Conservation (phyloP, 345 rosid species). For the Ceriops decandra region DNA sequence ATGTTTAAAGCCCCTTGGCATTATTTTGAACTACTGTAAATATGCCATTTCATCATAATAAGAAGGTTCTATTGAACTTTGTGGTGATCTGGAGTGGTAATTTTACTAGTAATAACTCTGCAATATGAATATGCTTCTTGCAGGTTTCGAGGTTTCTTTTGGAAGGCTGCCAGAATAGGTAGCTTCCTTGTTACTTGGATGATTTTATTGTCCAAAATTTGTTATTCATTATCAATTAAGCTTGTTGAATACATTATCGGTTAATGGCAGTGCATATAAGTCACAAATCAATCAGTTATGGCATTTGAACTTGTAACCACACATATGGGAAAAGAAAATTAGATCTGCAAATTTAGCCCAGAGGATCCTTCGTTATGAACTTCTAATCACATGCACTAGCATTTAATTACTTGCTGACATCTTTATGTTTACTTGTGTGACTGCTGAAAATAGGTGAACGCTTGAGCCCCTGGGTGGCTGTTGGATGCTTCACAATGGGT, state of each 20-base stretch:
- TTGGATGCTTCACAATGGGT: slow-evolving; percentile 90
- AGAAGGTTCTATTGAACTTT: not conserved
- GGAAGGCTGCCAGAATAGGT: slow-evolving; percentile 99
- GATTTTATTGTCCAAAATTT: not conserved
- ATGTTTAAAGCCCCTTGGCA: too few relatives aligned
- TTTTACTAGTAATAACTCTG: slow-evolving; percentile 6
- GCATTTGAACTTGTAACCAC: not conserved
- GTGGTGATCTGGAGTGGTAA: not conserved
- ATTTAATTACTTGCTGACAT: slow-evolving; percentile 4
- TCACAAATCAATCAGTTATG: too few relatives aligned
- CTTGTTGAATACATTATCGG: too few relatives aligned
- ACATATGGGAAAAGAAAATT: not conserved
- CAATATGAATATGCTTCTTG: slow-evolving; percentile 3
- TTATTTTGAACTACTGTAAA: too few relatives aligned
- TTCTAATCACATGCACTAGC: slow-evolving; percentile 7
- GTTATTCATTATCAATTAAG: too few relatives aligned
- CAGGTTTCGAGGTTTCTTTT: slow-evolving; percentile 93
- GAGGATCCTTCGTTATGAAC: not conserved
- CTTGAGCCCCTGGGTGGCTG: slow-evolving; percentile 90
- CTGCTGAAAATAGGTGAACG: slow-evolving; percentile 69
- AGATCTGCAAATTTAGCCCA: not conserved
- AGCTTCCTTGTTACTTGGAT: slow-evolving; percentile 14
- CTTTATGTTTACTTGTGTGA: slow-evolving; percentile 7
- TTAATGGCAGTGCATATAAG: too few relatives aligned
- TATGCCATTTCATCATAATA: too few relatives aligned